Base-by-base conservation (phyloP, 768 basidiomycete genomes). In the Lenzites betulinus region DNA sequence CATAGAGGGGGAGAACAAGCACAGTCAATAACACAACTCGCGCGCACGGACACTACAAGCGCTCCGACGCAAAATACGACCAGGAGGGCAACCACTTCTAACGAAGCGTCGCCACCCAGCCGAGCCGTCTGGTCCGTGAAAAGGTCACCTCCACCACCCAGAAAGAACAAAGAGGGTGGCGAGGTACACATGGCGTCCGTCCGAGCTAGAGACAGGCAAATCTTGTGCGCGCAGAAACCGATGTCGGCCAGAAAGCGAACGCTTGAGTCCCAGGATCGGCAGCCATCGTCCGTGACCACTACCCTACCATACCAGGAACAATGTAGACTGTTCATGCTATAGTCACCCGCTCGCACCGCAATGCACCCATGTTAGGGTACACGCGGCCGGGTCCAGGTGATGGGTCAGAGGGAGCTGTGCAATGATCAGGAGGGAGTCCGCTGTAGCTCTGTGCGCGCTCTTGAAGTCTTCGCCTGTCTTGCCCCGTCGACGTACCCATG, bases 121-220 rank as follows among this genome's bases (percentile, higher is more conserved):
- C 59, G 48, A 44, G 23, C 48, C 12, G 22, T 9, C 23, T 26
- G 47, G 60, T 62, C 46, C 55, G 73, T 75, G 73, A 73, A 71
- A 76, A 73, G 75, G 77, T 70, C 70, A 67, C 73, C 74, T 70
- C 72, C 69, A 70, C 73, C 70, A 69, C 64, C 59, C 62, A 64
- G 66, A 51, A 51, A 43, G 8, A 46, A 63, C 47, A 62, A 65
- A 51, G 36, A 60, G 52, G 64, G 62, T 53, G 67, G 74, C 71
- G 44, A 55, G 59, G 53, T 46, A 69, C 74, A 78, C 73, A 74
- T 69, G 70, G 69, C 73, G 73, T 73, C 73, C 79, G 74, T 79
- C 79, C 80, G 77, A 78, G 77, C 78, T 71, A 66, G 67, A 78
- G 78, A 81, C 82, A 83, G 82, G 79, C 73, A 75, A 77, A 77